A percentile compares a stretch with the other conserved stretches of the same genome.
Evolutionary conservation across 2,329 filamentous ascomycete species (phyloP).

Genomic region (Pseudogymnoascus destructans): DNA sequence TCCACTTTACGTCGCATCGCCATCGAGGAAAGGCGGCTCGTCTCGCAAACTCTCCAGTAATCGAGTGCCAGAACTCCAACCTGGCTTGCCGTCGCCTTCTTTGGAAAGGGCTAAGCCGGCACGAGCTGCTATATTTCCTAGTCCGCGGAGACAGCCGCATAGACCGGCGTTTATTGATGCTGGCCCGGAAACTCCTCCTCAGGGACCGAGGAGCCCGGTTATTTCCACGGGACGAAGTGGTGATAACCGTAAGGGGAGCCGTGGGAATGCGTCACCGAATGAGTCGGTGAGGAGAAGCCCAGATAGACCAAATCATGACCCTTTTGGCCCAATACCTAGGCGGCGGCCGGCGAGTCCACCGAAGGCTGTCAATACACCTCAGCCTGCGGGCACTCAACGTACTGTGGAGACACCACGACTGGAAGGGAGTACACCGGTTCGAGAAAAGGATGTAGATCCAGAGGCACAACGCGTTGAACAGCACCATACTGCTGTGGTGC

Average conservation of each 20-base stretch:
- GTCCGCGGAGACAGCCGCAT: background rate
- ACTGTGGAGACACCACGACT: background rate
- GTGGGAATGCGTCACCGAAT: background rate
- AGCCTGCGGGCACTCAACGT: background rate
- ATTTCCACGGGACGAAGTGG: background rate
- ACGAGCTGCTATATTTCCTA: background rate
- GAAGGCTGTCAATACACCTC: background rate
- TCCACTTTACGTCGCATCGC: background rate
- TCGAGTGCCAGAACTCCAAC: background rate
- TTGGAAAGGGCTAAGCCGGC: background rate
- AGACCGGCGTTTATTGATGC: background rate
- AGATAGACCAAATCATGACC: background rate
- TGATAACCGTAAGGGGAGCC: background rate
- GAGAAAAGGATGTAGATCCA: background rate
- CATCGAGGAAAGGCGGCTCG: background rate
- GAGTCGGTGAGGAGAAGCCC: background rate
- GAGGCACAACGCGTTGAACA: background rate
- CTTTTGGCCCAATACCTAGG: background rate
- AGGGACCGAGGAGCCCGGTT: background rate
- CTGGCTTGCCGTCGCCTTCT: background rate
- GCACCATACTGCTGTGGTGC: background rate
- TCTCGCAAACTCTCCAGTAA: background rate
- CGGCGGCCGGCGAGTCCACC: background rate
- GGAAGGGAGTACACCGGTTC: background rate
- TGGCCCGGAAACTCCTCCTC: background rate